phyloP scores from a whole-genome alignment of 495 filamentous ascomycete species.

The Trichoderma erinaceum region DNA sequence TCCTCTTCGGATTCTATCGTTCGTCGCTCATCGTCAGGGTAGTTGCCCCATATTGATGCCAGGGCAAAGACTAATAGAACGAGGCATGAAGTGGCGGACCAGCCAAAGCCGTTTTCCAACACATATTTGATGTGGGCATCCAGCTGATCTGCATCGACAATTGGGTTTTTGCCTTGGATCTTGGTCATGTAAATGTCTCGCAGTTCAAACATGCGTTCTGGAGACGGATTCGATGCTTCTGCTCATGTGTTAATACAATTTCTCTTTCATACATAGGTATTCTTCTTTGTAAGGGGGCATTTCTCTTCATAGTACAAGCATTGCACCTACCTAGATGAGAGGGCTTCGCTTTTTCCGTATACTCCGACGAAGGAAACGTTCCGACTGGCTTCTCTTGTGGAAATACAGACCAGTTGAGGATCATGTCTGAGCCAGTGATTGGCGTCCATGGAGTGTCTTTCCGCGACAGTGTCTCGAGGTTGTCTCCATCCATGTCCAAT shows the following conservation, averaged over 20 bases:
- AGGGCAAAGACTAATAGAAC: slow-evolving; percentile 9
- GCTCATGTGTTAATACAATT: not conserved
- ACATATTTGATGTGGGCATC: slow-evolving; percentile 5
- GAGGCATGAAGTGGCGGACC: slow-evolving; percentile 9
- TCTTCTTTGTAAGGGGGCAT: not conserved
- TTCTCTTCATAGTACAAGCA: not conserved
- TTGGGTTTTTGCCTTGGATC: slow-evolving; percentile 7
- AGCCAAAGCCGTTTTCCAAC: slow-evolving; percentile 12
- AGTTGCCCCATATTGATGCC: slow-evolving; percentile 11
- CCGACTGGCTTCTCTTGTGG: not conserved
- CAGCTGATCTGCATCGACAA: slow-evolving; percentile 14
- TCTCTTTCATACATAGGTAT: not conserved
- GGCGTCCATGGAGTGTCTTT: slow-evolving; percentile 15
- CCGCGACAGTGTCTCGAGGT: slow-evolving; percentile 12
- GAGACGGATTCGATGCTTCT: slow-evolving; percentile 7
- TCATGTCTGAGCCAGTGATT: slow-evolving; percentile 15
- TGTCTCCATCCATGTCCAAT: slow-evolving; percentile 1
- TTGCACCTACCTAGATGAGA: not conserved
- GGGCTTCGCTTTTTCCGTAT: not conserved
- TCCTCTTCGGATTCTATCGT: not conserved
- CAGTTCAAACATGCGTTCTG: slow-evolving; percentile 12
- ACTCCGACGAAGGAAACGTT: slow-evolving; percentile 7
- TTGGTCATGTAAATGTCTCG: slow-evolving; percentile 14
- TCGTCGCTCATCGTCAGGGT: slow-evolving; percentile 14
- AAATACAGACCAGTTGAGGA: slow-evolving; percentile 13